Evolutionary conservation across 495 filamentous ascomycete species (phyloP), one percentile per base, ranked within the genome.

Genomic region (Aspergillus sclerotiicarbonarius): DNA sequence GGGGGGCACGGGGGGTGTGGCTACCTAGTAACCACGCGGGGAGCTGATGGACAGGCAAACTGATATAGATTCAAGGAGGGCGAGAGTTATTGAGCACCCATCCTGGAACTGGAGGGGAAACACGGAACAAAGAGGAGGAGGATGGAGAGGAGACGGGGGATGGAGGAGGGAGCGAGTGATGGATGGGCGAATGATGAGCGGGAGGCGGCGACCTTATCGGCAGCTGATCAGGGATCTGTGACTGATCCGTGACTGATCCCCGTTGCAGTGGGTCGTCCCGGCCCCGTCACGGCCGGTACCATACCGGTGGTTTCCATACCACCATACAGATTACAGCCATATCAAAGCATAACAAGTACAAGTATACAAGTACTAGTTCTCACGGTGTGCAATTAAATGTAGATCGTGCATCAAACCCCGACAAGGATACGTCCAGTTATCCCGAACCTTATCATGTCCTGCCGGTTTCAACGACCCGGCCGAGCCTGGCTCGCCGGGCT

Each of bases 181-280:
- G 44, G 16, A 13, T 18, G 25, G 44, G 44, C 46, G 18, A 49
- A 49, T 49, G 46, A 49, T 20, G 18, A 25, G 29, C 18, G 31
- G 45, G 9, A n/a, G 47, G 44, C 21, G 51, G 43, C 43, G 50
- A 48, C 31, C 57, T 59, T 59, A 59, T 59, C 49, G 47, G 51
- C 57, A 59, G 57, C 57, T 59, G 57, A 59, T 59, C 57, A 43
- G 8, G 33, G 33, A 37, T 30, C 46, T 2, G 41, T 44, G 41
- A 19, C n/a, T n/a, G n/a, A n/a, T n/a, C n/a, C n/a, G n/a, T n/a
- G n/a, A n/a, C n/a, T 13, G 7, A n/a, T 45, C n/a, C 46, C 21
- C 29, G 19, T 49, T 15, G 15, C 47, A 25, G 47, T 41, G 37
- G 37, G 37, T 41, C 37, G 5, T 12, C n/a, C 37, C 5, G 5